These are phyloP conservation scores for Litchi chinensis DNA, from an alignment of 345 rosid genomes.

Conservation along the genomic window DNA sequence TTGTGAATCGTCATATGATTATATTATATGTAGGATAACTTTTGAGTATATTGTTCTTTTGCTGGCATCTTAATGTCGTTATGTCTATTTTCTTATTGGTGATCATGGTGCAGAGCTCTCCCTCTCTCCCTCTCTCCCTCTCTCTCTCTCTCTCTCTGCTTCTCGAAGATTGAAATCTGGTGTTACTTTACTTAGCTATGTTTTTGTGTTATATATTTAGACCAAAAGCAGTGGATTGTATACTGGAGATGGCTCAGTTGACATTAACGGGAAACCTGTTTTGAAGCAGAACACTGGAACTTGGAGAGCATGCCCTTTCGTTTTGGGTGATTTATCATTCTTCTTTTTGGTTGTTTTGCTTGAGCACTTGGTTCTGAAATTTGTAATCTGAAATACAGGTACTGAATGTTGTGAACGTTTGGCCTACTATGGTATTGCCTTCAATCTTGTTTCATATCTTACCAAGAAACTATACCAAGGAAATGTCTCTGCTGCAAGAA, in stretches of 20 bases:
- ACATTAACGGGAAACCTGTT: conserved; percentile 66
- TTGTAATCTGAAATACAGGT: conserved; percentile 40
- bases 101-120: too few relatives aligned
- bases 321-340: conserved; percentile 53
- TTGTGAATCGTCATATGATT: too few relatives aligned
- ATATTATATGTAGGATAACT: too few relatives aligned
- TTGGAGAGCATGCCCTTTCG: conserved; percentile 97
- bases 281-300: conserved; percentile 82
- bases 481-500: conserved; percentile 86
- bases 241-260: conserved; percentile 96
- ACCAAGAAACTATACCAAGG: conserved; percentile 77
- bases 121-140: too few relatives aligned
- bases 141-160: not conserved
- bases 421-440: conserved; percentile 91
- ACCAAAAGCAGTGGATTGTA: conserved; percentile 43
- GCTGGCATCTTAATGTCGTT: too few relatives aligned
- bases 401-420: conserved; percentile 93
- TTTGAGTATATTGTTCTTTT: too few relatives aligned
- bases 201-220: conserved; percentile 29
- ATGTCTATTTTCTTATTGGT: too few relatives aligned
- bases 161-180: not conserved
- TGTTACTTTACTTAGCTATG: not conserved
- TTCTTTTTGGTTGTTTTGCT: not conserved
- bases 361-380: conserved; percentile 14
- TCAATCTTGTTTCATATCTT: conserved; percentile 85